Conservation (phyloP, 2,329 filamentous ascomycete genomes). For the Cordyceps tenuipes region DNA sequence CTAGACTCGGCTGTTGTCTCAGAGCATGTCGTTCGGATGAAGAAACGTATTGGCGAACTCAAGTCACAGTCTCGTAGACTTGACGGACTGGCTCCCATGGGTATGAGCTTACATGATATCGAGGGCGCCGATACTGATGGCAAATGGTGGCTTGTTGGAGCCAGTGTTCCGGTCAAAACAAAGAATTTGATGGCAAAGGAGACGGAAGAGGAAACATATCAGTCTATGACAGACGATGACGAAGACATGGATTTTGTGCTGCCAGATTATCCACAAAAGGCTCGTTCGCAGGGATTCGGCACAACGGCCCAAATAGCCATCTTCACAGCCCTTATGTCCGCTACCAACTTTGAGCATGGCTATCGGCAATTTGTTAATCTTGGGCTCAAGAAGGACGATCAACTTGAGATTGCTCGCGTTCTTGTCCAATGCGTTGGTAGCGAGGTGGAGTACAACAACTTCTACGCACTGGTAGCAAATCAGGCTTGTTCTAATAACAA, state of each 20-base stretch:
- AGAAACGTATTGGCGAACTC: conserved; percentile 74
- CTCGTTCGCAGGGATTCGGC: conserved; percentile 75
- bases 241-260: conserved; percentile 40
- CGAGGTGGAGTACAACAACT: conserved; percentile 81
- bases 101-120: conserved; percentile 75
- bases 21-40: conserved; percentile 81
- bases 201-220: conserved; percentile 17
- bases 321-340: conserved; percentile 83
- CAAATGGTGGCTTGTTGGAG: conserved; percentile 97
- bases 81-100: conserved; percentile 72
- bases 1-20: conserved; percentile 63
- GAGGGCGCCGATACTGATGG: conserved; percentile 76
- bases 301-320: conserved; percentile 83
- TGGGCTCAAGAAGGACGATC: conserved; percentile 75
- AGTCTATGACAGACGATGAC: conserved; percentile 31
- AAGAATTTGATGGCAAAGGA: conserved; percentile 14
- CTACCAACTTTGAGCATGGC: conserved; percentile 75
- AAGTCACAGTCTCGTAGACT: conserved; percentile 49
- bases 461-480: conserved; percentile 79
- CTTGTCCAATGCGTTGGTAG: conserved; percentile 79
- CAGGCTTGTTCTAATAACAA: conserved; percentile 68
- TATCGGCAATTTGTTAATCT: conserved; percentile 73
- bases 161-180: conserved; percentile 61
- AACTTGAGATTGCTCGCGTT: conserved; percentile 79
- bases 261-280: conserved; percentile 66